phyloP scores from a whole-genome alignment of 139 green algal species.

The Chlorella sp. region DNA sequence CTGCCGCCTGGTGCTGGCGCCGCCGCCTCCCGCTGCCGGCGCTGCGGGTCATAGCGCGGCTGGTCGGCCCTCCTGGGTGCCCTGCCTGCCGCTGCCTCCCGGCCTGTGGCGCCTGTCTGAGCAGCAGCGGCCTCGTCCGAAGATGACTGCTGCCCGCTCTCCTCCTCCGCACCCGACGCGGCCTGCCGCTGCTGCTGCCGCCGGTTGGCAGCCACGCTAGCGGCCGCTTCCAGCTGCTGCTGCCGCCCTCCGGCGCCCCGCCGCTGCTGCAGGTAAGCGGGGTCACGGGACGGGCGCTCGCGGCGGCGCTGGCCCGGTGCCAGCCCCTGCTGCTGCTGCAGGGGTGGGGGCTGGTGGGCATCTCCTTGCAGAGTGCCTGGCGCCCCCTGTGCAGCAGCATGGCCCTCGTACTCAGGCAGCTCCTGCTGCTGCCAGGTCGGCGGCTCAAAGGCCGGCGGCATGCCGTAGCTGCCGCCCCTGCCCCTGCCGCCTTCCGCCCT shows the following conservation, averaged over 20 bases:
- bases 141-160: neutral
- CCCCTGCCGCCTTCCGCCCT: neutral
- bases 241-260: neutral
- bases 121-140: neutral
- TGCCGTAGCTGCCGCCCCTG: neutral
- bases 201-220: constrained; percentile 5
- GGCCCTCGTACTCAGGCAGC: neutral
- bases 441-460: neutral
- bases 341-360: neutral
- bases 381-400: neutral
- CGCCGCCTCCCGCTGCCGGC: neutral
- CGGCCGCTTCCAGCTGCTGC: constrained; percentile 15
- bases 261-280: neutral
- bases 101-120: neutral
- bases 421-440: neutral
- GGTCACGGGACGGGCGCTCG: neutral
- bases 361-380: neutral
- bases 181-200: constrained; percentile 1
- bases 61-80: neutral
- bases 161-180: neutral
- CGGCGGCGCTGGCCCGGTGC: neutral
- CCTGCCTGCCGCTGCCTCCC: neutral
- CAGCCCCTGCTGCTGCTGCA: neutral
- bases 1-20: neutral
- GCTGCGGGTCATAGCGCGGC: neutral